Conservation (phyloP, 768 basidiomycete genomes). For the Mrakia hoshinonis region DNA sequence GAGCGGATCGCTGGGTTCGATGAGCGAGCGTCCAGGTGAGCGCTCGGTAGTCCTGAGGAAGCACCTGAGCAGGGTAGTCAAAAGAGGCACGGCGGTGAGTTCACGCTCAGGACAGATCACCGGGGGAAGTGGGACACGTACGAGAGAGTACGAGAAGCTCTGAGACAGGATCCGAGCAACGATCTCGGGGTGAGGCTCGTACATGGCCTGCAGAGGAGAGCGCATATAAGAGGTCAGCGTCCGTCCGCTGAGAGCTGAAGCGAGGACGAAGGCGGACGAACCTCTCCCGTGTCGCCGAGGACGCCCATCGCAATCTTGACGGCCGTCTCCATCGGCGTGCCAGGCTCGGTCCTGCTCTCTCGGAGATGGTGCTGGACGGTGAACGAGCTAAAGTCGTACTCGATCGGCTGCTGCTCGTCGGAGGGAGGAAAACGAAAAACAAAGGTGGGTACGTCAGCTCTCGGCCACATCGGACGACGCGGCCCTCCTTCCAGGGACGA, state of each 20-base stretch:
- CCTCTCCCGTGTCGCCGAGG: constrained; percentile 16
- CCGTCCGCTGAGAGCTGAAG: neutral
- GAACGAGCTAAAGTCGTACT: neutral
- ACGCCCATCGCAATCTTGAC: constrained; percentile 27
- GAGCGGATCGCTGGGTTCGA: constrained; percentile 24
- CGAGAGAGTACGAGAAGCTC: constrained; percentile 28
- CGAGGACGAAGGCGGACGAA: neutral
- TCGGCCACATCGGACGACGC: neutral
- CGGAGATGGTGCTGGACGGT: neutral
- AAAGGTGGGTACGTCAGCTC: neutral
- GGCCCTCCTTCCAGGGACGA: no score
- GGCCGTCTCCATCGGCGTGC: constrained; percentile 22
- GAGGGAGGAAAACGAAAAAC: neutral
- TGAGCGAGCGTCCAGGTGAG: constrained; percentile 30
- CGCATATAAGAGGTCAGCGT: neutral
- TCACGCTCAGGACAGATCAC: neutral
- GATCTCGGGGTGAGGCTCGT: constrained; percentile 19
- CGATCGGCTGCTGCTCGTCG: neutral
- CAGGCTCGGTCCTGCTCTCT: constrained; percentile 20
- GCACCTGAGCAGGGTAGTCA: neutral
- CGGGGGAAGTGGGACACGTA: neutral
- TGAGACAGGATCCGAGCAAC: constrained; percentile 26
- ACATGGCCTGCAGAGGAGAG: neutral
- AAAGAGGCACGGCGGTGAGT: neutral
- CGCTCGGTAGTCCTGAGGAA: constrained; percentile 21